These are phyloP conservation scores for Aspergillus calidoustus DNA, from an alignment of 2,329 filamentous ascomycete species.

Conservation along the genomic window DNA sequence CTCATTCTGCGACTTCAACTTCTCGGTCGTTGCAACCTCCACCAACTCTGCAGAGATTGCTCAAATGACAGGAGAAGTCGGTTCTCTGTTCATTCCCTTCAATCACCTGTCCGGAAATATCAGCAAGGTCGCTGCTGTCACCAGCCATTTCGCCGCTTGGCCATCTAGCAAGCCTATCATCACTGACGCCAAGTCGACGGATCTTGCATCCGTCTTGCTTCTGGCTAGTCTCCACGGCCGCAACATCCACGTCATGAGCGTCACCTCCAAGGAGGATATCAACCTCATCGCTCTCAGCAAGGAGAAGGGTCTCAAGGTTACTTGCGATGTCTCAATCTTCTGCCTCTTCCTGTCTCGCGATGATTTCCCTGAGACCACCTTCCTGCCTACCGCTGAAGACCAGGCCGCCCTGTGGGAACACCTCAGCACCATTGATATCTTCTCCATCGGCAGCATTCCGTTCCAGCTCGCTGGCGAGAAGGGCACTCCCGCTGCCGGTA, in stretches of 20 bases:
- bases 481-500: slow-evolving; percentile 66
- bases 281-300: slow-evolving; percentile 77
- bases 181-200: slow-evolving; percentile 79
- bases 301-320: slow-evolving; percentile 79
- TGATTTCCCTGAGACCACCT: slow-evolving; percentile 69
- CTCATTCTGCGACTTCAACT: slow-evolving; percentile 77
- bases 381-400: slow-evolving; percentile 69
- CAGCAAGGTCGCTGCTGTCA: slow-evolving; percentile 79
- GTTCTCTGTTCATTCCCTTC: slow-evolving; percentile 81
- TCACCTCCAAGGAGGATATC: slow-evolving; percentile 82
- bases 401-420: slow-evolving; percentile 77
- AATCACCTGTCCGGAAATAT: slow-evolving; percentile 81
- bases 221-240: slow-evolving; percentile 78
- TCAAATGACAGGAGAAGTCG: slow-evolving; percentile 72
- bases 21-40: slow-evolving; percentile 75
- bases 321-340: slow-evolving; percentile 82
- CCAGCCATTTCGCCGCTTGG: slow-evolving; percentile 78
- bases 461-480: slow-evolving; percentile 71
- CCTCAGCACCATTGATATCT: slow-evolving; percentile 74
- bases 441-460: slow-evolving; percentile 77
- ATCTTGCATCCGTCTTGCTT: slow-evolving; percentile 78
- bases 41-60: slow-evolving; percentile 76
- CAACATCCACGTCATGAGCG: slow-evolving; percentile 78
- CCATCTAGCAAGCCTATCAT: slow-evolving; percentile 78
- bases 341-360: slow-evolving; percentile 74